These are phyloP conservation scores for Sphaerulina musiva DNA, from an alignment of 2,329 filamentous ascomycete species.

Conservation along the genomic window DNA sequence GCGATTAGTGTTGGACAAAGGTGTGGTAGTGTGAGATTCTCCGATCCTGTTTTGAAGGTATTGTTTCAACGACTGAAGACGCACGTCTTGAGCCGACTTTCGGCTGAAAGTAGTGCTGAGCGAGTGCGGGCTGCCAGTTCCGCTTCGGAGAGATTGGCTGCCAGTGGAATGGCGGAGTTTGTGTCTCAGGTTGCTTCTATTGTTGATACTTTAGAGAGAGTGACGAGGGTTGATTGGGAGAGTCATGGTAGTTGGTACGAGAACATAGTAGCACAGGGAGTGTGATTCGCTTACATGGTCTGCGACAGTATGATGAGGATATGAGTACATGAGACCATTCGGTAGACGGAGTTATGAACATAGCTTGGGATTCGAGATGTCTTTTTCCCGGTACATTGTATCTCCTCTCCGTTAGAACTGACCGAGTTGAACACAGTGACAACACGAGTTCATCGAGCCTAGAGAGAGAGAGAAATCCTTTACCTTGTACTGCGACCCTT, in stretches of 20 bases:
- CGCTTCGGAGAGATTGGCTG: constrained; percentile 62
- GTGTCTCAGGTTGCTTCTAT: constrained; percentile 62
- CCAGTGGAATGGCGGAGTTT: constrained; percentile 66
- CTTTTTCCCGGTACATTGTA: no score
- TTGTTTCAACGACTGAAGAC: constrained; percentile 60
- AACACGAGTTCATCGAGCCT: no score
- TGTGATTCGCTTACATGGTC: not conserved
- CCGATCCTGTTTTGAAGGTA: constrained; percentile 59
- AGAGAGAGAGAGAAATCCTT: no score
- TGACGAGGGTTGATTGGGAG: constrained; percentile 61
- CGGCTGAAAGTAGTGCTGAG: constrained; percentile 61
- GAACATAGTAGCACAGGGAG: constrained; percentile 43
- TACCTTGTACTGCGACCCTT: no score
- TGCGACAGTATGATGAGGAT: not conserved
- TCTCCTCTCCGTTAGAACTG: no score
- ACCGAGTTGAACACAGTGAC: no score
- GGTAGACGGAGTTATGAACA: not conserved
- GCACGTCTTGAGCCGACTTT: constrained; percentile 59
- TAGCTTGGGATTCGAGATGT: not conserved
- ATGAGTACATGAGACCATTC: not conserved
- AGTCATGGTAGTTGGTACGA: constrained; percentile 67
- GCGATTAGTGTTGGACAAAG: constrained; percentile 26
- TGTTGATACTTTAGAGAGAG: constrained; percentile 59
- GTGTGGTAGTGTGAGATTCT: constrained; percentile 35
- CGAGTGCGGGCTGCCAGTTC: constrained; percentile 63